Evolutionary conservation across 1,284 basidiomycete species (phyloP).

Genomic region (Cystobasidium pallidum): DNA sequence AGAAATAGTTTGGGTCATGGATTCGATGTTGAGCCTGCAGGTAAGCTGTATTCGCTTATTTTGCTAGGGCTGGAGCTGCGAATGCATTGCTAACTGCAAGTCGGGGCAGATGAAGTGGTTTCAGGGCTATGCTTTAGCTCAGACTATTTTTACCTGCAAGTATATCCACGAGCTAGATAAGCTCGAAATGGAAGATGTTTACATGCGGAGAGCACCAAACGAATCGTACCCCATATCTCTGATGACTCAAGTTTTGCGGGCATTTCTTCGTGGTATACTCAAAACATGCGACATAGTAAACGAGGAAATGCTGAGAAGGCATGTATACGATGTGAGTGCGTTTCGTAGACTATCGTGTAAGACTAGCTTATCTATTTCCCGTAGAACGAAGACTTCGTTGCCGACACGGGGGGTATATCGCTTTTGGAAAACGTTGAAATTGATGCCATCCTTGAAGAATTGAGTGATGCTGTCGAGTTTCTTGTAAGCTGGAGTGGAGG

Average conservation of each 20-base stretch:
- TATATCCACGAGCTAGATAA: constrained; percentile 70
- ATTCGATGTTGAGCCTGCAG: constrained; percentile 77
- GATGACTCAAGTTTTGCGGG: constrained; percentile 69
- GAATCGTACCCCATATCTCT: constrained; percentile 63
- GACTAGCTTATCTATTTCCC: background rate
- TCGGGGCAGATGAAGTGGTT: constrained; percentile 78
- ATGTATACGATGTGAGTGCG: constrained; percentile 72
- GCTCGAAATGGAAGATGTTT: constrained; percentile 55
- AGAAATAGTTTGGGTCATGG: constrained; percentile 85
- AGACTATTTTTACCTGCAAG: constrained; percentile 80
- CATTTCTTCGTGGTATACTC: constrained; percentile 71
- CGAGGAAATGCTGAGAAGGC: constrained; percentile 73
- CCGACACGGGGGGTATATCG: constrained; percentile 80
- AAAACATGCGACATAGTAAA: constrained; percentile 83
- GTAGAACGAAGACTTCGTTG: constrained; percentile 82
- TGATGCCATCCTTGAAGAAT: constrained; percentile 63
- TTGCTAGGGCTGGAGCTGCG: background rate
- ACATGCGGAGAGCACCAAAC: constrained; percentile 41
- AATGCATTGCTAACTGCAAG: background rate
- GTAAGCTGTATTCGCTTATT: constrained; percentile 59
- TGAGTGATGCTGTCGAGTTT: constrained; percentile 66
- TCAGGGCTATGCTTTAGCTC: constrained; percentile 76
- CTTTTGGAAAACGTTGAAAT: constrained; percentile 72
- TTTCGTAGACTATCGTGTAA: background rate
- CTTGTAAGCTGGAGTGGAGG: constrained; percentile 56